A percentile compares a stretch with the other conserved stretches of the same genome.
phyloP scores from a whole-genome alignment of 805 yeast species.

The Saccharomycopsis fodiens region DNA sequence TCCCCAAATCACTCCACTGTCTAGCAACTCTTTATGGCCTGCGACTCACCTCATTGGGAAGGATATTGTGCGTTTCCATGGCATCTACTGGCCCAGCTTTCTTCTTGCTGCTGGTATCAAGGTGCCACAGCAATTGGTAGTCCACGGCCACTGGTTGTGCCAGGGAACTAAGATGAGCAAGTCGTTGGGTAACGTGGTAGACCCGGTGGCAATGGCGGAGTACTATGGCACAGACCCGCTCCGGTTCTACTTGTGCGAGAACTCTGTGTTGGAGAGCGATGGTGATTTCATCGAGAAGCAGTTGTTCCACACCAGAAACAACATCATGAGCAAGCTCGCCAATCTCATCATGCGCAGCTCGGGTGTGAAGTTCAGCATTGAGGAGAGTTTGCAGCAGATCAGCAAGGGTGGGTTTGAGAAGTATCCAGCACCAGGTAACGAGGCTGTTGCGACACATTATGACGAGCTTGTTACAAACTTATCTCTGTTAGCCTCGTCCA shows the following conservation, averaged over 20 bases:
- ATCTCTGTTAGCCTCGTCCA: constrained; percentile 29
- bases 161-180: constrained; percentile 92
- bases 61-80: constrained; percentile 83
- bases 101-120: constrained; percentile 72
- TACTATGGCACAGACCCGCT: constrained; percentile 66
- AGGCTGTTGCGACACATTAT: constrained; percentile 1
- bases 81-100: constrained; percentile 91
- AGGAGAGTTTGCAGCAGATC: constrained; percentile 32
- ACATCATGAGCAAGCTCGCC: constrained; percentile 74
- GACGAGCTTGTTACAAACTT: constrained; percentile 28
- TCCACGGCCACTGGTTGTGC: constrained; percentile 92
- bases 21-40: constrained; percentile 62
- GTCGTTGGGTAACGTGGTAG: constrained; percentile 87
- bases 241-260: constrained; percentile 68
- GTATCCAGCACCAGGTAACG: not conserved
- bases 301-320: constrained; percentile 46
- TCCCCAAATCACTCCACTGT: not conserved
- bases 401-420: not conserved
- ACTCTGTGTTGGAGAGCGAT: constrained; percentile 69
- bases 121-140: constrained; percentile 67
- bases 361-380: constrained; percentile 57
- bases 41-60: constrained; percentile 85
- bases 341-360: constrained; percentile 71
- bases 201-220: constrained; percentile 62
- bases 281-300: constrained; percentile 65